Evolutionary conservation across 2,329 filamentous ascomycete species (phyloP).

Genomic region (Cladosporium sp.): DNA sequence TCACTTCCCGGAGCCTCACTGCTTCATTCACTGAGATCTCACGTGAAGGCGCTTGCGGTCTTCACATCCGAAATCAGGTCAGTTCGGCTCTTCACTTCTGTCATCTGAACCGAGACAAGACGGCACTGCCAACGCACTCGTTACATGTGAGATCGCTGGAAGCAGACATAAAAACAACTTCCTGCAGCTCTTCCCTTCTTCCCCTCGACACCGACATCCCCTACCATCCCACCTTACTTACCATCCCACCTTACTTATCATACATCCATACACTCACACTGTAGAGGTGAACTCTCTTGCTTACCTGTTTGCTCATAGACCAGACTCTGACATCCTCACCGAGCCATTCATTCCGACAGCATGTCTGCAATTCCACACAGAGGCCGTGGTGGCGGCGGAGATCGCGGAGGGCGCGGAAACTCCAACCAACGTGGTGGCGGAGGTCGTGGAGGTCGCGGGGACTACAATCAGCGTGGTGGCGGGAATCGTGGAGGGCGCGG

Average conservation of each 20-base stretch:
- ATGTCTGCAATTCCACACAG: conserved; percentile 8
- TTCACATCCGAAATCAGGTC: too few species aligned
- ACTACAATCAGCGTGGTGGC: conserved; percentile 20
- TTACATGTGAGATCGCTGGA: too few species aligned
- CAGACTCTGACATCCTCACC: background rate
- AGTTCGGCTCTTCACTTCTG: too few species aligned
- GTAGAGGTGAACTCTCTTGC: background rate
- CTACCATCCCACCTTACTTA: background rate
- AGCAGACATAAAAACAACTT: too few species aligned
- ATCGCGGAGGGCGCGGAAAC: conserved; percentile 22
- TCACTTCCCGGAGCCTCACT: background rate
- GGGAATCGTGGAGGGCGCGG: conserved; percentile 22
- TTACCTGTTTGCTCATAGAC: background rate
- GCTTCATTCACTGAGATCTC: too few species aligned
- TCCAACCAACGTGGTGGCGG: conserved; percentile 25
- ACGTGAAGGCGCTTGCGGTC: too few species aligned
- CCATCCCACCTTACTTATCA: background rate
- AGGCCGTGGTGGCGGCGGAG: conserved; percentile 19
- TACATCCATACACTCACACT: background rate
- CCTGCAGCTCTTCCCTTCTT: too few species aligned
- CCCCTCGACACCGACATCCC: background rate
- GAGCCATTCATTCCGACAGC: background rate
- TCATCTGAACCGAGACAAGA: too few species aligned
- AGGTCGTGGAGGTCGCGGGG: conserved; percentile 22
- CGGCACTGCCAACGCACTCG: too few species aligned